Percentiles rank a stretch among this genome's conserved stretches.
Evolutionary conservation across 1,139 yeast species (phyloP).

Genomic region (Eremothecium coryli): DNA sequence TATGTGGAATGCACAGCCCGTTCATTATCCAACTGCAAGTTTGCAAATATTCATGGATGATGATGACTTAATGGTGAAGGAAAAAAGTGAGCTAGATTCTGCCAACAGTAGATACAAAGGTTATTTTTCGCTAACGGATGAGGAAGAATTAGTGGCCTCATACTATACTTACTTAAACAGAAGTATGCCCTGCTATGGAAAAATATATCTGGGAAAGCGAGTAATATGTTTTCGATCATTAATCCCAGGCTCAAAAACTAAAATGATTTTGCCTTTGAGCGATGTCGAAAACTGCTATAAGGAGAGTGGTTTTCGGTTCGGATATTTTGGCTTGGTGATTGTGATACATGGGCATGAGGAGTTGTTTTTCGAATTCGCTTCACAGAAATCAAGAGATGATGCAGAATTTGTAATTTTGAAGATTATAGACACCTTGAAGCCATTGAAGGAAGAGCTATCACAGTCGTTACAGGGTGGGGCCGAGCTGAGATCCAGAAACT

Average conservation of each 20-base stretch:
- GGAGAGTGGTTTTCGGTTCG: conserved; percentile 57
- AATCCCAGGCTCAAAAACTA: conserved; percentile 67
- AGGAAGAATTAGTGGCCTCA: conserved; percentile 50
- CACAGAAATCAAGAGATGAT: conserved; percentile 61
- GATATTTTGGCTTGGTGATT: conserved; percentile 60
- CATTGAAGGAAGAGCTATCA: conserved; percentile 1
- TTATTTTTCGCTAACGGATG: conserved; percentile 55
- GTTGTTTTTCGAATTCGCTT: conserved; percentile 63
- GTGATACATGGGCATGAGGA: conserved; percentile 69
- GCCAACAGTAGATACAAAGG: conserved; percentile 47
- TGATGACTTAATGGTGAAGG: conserved; percentile 41
- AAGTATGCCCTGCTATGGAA: conserved; percentile 73
- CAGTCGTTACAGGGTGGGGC: conserved; percentile 4
- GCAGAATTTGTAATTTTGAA: conserved; percentile 48
- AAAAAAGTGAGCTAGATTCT: conserved; percentile 37
- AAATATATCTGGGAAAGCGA: conserved; percentile 58
- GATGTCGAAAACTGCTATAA: conserved; percentile 62
- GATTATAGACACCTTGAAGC: conserved; percentile 39
- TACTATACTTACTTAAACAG: conserved; percentile 65
- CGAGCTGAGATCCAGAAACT: conserved; percentile 3
- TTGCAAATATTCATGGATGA: conserved; percentile 32
- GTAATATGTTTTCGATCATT: conserved; percentile 71
- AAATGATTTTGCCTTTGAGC: conserved; percentile 71
- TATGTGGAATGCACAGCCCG: conserved; percentile 57
- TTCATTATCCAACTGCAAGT: conserved; percentile 44